phyloP scores from a whole-genome alignment of 192 early-diverging fungal genomes.

The Coemansia asiatica region DNA sequence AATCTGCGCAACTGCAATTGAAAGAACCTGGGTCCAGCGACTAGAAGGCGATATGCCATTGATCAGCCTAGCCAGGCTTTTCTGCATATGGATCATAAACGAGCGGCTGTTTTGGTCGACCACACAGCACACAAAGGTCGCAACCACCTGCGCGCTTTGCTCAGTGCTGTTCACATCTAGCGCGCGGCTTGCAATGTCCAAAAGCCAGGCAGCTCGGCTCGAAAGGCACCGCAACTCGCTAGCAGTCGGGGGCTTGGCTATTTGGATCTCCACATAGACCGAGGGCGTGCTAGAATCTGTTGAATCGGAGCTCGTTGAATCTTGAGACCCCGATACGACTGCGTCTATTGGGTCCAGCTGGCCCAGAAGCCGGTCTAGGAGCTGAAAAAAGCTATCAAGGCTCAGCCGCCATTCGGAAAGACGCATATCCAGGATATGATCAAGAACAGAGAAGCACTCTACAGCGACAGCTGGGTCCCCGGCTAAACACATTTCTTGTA shows the following conservation, averaged over 20 bases:
- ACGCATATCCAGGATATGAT: not conserved
- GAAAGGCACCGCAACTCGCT: not conserved
- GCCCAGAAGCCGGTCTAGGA: not conserved
- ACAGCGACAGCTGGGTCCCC: not conserved
- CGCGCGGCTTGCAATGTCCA: conserved; percentile 8
- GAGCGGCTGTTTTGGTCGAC: not conserved
- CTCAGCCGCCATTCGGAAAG: not conserved
- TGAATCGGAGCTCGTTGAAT: not conserved
- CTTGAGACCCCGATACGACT: not conserved
- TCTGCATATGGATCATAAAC: not conserved
- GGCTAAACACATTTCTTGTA: not conserved
- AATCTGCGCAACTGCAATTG: not conserved
- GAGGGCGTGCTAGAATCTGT: not conserved
- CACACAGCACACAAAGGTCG: not conserved
- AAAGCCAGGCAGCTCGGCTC: not conserved
- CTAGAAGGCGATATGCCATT: not conserved
- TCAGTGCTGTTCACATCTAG: not conserved
- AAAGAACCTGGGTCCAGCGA: not conserved
- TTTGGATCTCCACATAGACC: conserved; percentile 7
- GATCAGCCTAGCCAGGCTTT: not conserved
- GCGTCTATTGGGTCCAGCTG: not conserved
- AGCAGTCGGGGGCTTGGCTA: not conserved
- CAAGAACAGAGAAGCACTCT: not conserved
- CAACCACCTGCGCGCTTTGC: not conserved
- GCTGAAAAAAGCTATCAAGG: not conserved